Evolutionary conservation across 805 yeast genomes (phyloP).

Genomic region (Saccharomycopsis babjevae): DNA sequence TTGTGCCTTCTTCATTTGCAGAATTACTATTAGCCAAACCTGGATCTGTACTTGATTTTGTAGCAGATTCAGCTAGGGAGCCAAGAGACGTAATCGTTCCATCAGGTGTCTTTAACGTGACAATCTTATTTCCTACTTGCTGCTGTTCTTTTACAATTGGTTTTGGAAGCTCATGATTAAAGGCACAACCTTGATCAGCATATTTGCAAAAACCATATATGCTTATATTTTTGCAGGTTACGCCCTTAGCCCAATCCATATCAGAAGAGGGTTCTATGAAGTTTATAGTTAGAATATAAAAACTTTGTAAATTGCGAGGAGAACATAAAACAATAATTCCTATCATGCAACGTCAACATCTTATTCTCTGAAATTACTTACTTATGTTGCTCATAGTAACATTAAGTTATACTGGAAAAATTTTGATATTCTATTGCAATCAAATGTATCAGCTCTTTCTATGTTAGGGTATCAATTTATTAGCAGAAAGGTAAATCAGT

Average conservation of each 20-base stretch:
- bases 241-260: conserved; percentile 51
- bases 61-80: background rate
- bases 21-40: background rate
- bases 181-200: conserved; percentile 80
- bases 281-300: background rate
- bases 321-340: background rate
- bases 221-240: conserved; percentile 74
- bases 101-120: background rate
- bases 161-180: conserved; percentile 43
- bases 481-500: too few species aligned
- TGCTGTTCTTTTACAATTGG: background rate
- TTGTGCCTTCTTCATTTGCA: conserved; percentile 1
- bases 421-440: too few species aligned
- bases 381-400: background rate
- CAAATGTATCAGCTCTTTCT: too few species aligned
- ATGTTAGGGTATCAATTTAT: too few species aligned
- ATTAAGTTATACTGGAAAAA: background rate
- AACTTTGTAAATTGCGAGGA: background rate
- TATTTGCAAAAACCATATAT: conserved; percentile 84
- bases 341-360: background rate
- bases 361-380: background rate
- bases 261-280: conserved; percentile 18
- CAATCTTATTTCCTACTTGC: background rate
- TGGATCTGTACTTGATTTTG: background rate
- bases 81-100: background rate